These are phyloP conservation scores for Mortierella sp. DNA, from an alignment of 371 early-diverging fungal genomes.

Conservation along the genomic window DNA sequence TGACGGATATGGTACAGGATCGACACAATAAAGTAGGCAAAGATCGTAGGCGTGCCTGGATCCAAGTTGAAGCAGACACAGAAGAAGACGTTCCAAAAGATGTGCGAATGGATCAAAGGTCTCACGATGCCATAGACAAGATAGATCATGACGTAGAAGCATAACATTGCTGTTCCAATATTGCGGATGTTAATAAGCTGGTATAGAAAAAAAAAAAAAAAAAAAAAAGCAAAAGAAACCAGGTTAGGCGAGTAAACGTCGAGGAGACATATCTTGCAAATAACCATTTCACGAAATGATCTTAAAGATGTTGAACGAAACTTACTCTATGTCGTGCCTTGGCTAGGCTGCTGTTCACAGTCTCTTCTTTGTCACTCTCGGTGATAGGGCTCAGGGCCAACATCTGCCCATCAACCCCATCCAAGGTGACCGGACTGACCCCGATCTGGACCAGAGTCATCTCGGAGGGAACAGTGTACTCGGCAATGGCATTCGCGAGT, in stretches of 20 bases:
- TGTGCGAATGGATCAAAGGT: slow-evolving; percentile 40
- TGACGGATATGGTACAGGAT: slow-evolving; percentile 36
- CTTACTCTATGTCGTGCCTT: slow-evolving; percentile 49
- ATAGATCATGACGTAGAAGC: slow-evolving; percentile 41
- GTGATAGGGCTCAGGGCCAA: slow-evolving; percentile 36
- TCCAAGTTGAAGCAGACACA: slow-evolving; percentile 48
- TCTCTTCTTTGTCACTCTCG: slow-evolving; percentile 30
- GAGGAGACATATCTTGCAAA: too few relatives aligned
- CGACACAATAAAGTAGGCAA: slow-evolving; percentile 47
- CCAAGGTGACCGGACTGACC: slow-evolving; percentile 8
- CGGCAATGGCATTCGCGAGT: slow-evolving; percentile 39
- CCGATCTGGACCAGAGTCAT: slow-evolving; percentile 36
- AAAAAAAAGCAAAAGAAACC: too few relatives aligned
- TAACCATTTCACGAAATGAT: too few relatives aligned
- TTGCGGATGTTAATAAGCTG: slow-evolving; percentile 52
- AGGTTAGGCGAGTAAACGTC: too few relatives aligned
- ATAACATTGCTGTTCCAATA: slow-evolving; percentile 41
- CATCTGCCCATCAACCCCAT: slow-evolving; percentile 22
- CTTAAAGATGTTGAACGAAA: neutral
- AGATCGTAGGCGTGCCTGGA: slow-evolving; percentile 51
- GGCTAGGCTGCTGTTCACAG: slow-evolving; percentile 35
- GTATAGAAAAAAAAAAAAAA: neutral
- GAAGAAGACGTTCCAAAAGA: slow-evolving; percentile 45
- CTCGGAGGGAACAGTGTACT: slow-evolving; percentile 45
- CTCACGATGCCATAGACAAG: slow-evolving; percentile 39